These are phyloP conservation scores for Marsdenia floribunda DNA, from an alignment of 257 asterid species.

Conservation along the genomic window DNA sequence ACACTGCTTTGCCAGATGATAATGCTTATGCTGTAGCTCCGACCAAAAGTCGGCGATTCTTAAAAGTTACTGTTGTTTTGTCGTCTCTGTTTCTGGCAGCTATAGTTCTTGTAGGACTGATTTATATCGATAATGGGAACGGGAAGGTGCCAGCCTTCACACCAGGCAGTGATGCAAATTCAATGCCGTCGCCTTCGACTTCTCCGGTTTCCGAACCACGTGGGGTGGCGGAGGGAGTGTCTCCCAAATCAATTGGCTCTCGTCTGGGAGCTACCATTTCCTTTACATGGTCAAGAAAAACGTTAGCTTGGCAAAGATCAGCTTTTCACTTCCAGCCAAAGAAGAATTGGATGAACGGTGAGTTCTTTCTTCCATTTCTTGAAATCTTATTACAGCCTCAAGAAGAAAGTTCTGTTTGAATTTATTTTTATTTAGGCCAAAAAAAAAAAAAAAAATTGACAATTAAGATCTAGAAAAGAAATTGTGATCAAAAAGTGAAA, in stretches of 20 bases:
- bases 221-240: conserved; percentile 29
- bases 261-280: not conserved
- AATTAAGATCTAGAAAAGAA: too few relatives aligned
- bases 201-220: conserved; percentile 5
- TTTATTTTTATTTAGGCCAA: not conserved
- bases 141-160: not conserved
- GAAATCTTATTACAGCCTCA: not conserved
- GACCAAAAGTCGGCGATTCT: not conserved
- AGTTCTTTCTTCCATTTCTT: not conserved
- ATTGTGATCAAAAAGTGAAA: too few relatives aligned
- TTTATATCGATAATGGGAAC: not conserved
- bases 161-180: not conserved
- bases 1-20: not conserved
- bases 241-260: conserved; percentile 21
- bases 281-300: conserved; percentile 17
- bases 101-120: conserved; percentile 5
- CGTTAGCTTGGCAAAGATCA: conserved; percentile 32
- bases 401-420: too few relatives aligned
- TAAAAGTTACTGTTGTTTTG: not conserved
- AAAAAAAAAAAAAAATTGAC: too few relatives aligned
- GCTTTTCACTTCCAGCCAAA: conserved; percentile 35
- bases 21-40: not conserved
- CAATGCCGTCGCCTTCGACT: not conserved
- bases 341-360: conserved; percentile 40
- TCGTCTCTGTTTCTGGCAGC: conserved; percentile 15